Evolutionary conservation across 352 stramenopile genomes (phyloP).

Genomic region (Globisporangium echinulatum): DNA sequence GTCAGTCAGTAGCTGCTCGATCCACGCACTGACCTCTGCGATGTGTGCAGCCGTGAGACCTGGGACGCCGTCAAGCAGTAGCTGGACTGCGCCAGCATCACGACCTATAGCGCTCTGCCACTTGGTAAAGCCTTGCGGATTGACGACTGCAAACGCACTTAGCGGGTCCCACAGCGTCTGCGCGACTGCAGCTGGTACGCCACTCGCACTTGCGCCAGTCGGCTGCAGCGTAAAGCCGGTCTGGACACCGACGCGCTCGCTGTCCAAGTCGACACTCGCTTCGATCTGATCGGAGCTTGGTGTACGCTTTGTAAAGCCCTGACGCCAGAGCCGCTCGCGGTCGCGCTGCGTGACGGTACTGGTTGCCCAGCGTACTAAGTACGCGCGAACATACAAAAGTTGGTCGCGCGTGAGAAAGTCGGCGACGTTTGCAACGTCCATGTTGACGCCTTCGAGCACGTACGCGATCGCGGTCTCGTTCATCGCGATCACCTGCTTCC

Average conservation of each 20-base stretch:
- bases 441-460: conserved; percentile 53
- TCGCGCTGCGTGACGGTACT: conserved; percentile 41
- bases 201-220: conserved; percentile 18
- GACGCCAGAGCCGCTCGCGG: conserved; percentile 55
- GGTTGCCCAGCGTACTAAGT: conserved; percentile 47
- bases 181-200: conserved; percentile 24
- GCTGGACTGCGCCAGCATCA: conserved; percentile 11
- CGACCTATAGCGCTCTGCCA: conserved; percentile 29
- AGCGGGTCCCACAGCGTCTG: conserved; percentile 41
- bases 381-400: conserved; percentile 49
- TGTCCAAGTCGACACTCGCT: conserved; percentile 52
- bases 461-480: conserved; percentile 50
- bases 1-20: conserved; percentile 28
- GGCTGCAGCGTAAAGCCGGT: conserved; percentile 43
- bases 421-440: conserved; percentile 35
- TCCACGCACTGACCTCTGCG: conserved; percentile 32
- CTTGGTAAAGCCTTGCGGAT: conserved; percentile 37
- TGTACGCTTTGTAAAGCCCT: conserved; percentile 36
- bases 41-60: conserved; percentile 32
- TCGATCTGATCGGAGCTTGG: conserved; percentile 36
- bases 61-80: conserved; percentile 14
- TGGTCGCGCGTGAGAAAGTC: conserved; percentile 58
- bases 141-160: conserved; percentile 33
- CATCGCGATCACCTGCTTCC: conserved; percentile 67
- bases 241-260: conserved; percentile 38